Conservation (phyloP, 2,329 filamentous ascomycete species). For the Phoma sp. region DNA sequence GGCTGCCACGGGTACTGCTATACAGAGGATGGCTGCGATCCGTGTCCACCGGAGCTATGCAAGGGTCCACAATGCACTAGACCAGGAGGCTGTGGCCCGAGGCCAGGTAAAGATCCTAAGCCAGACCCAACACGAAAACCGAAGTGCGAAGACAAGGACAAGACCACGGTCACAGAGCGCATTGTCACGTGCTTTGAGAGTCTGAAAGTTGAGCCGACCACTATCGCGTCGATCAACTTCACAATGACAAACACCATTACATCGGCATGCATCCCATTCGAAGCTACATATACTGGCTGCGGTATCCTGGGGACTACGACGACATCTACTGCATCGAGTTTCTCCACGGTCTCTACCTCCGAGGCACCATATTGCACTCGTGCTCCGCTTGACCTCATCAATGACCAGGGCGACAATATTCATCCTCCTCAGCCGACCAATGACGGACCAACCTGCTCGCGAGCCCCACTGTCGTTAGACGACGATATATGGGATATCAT, state of each 20-base stretch:
- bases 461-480: constrained; percentile 31
- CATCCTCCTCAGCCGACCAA: background rate
- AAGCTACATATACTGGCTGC: constrained; percentile 27
- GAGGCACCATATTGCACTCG: constrained; percentile 24
- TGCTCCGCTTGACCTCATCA: constrained; percentile 30
- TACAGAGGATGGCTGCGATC: constrained; percentile 15
- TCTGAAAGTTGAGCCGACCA: constrained; percentile 12
- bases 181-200: constrained; percentile 27
- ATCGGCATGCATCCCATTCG: constrained; percentile 24
- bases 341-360: constrained; percentile 4
- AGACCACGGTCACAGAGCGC: constrained; percentile 31
- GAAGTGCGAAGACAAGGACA: constrained; percentile 26
- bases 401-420: constrained; percentile 38
- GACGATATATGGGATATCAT: constrained; percentile 38
- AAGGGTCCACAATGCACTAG: constrained; percentile 17
- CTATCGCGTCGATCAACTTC: constrained; percentile 6
- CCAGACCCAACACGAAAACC: constrained; percentile 1
- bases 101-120: constrained; percentile 21
- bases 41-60: constrained; percentile 29
- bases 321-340: constrained; percentile 16
- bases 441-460: constrained; percentile 22
- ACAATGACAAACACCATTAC: constrained; percentile 22
- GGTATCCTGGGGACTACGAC: constrained; percentile 7
- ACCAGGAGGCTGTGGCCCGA: constrained; percentile 24
- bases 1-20: constrained; percentile 29